Evolutionary conservation across 768 basidiomycete genomes (phyloP).

Genomic region (Trametes sanguinea): DNA sequence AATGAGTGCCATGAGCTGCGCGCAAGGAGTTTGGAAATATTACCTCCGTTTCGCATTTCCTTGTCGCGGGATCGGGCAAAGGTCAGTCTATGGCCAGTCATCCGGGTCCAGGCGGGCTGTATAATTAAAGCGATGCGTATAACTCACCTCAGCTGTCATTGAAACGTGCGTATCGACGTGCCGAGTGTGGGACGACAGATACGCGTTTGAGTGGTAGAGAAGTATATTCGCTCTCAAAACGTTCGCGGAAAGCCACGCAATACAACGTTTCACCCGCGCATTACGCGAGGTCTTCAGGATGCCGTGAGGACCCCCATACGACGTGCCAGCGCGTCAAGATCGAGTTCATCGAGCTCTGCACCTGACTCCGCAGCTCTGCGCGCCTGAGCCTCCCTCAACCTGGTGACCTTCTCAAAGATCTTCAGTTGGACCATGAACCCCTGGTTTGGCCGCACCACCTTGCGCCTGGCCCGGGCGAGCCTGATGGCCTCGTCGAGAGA

Average conservation of each 20-base stretch:
- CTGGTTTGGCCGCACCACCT: conserved; percentile 34
- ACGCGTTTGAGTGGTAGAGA: not conserved
- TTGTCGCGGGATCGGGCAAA: no score
- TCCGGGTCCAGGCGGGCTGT: no score
- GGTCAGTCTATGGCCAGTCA: no score
- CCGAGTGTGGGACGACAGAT: no score
- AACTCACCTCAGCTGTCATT: no score
- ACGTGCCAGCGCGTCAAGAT: conserved; percentile 12
- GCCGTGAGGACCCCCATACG: not conserved
- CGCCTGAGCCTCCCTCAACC: conserved; percentile 7
- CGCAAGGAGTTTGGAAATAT: no score
- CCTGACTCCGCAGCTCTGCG: not conserved
- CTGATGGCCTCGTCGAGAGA: conserved; percentile 30
- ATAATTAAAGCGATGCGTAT: no score
- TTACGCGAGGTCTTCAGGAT: not conserved
- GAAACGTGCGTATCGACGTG: no score
- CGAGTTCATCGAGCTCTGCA: not conserved
- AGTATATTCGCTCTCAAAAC: not conserved
- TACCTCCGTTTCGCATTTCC: no score
- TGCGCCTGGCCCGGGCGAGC: conserved; percentile 25
- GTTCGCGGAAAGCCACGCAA: not conserved
- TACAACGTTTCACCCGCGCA: not conserved
- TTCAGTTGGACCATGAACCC: conserved; percentile 38
- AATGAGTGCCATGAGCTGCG: no score
- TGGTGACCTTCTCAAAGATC: conserved; percentile 22